These are phyloP conservation scores for Hypocrella siamensis DNA, from an alignment of 2,329 filamentous ascomycete genomes.

Conservation along the genomic window DNA sequence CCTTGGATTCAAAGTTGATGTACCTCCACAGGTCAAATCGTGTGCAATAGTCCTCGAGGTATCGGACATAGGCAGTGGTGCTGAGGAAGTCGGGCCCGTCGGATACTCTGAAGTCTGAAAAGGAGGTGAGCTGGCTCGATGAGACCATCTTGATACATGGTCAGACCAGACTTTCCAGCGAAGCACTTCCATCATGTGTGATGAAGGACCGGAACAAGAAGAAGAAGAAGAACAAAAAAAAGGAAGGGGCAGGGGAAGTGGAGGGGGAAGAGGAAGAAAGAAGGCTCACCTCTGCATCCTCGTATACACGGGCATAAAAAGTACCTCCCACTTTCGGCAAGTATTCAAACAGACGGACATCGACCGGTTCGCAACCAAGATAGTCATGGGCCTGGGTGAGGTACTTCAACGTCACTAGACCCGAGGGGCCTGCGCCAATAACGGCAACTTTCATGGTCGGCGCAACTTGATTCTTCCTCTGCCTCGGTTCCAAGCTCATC, in stretches of 20 bases:
- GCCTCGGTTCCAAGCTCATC: too few relatives aligned
- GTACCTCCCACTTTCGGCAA: conserved; percentile 24
- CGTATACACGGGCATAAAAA: conserved; percentile 25
- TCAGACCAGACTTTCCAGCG: background rate
- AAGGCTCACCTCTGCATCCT: conserved; percentile 21
- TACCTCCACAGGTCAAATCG: conserved; percentile 20
- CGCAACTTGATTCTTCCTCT: too few relatives aligned
- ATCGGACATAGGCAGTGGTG: conserved; percentile 19
- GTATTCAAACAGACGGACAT: conserved; percentile 24
- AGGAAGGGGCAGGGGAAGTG: background rate
- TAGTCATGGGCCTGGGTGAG: conserved; percentile 15
- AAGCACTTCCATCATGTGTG: too few relatives aligned
- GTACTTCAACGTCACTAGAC: conserved; percentile 20
- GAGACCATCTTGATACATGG: conserved; percentile 20
- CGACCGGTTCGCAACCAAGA: conserved; percentile 16
- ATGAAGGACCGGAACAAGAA: too few relatives aligned
- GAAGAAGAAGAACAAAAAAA: too few relatives aligned
- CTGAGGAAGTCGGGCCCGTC: conserved; percentile 24
- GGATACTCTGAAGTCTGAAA: conserved; percentile 26
- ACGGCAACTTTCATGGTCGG: conserved; percentile 18
- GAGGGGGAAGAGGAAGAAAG: background rate
- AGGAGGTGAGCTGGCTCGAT: conserved; percentile 29
- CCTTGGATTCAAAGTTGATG: conserved; percentile 17
- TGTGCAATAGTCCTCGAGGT: conserved; percentile 22
- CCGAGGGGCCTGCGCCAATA: conserved; percentile 21